phyloP scores from a whole-genome alignment of 2,329 filamentous ascomycete genomes.

The Alternaria gaisen region DNA sequence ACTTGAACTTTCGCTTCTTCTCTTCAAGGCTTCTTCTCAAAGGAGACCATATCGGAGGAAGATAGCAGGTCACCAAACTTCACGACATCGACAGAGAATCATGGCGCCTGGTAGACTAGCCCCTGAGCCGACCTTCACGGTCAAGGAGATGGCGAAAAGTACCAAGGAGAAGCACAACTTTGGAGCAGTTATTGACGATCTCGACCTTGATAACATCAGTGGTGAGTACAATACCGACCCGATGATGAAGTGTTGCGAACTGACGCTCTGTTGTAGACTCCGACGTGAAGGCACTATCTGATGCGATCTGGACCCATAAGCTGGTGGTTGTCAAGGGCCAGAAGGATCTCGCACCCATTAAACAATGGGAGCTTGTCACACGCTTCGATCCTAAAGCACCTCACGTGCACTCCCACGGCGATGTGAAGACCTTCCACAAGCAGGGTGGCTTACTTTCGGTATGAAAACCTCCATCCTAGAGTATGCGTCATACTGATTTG shows the following conservation, averaged over 20 bases:
- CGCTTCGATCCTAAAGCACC: neutral
- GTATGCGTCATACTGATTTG: no score
- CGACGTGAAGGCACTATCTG: neutral
- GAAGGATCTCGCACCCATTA: neutral
- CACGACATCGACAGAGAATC: no score
- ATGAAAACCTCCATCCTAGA: no score
- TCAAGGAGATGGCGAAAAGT: no score
- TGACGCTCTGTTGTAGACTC: neutral
- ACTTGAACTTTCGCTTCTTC: no score
- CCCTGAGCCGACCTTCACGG: no score
- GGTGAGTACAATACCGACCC: neutral
- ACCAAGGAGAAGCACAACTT: neutral
- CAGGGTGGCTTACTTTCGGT: no score
- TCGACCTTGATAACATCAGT: neutral
- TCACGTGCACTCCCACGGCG: neutral
- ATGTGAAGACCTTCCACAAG: no score
- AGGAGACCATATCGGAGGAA: no score
- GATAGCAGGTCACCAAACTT: no score
- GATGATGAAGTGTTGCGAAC: neutral
- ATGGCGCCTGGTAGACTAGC: no score
- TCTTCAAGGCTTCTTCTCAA: no score
- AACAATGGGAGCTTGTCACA: neutral
- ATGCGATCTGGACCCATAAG: neutral
- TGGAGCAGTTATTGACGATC: neutral
- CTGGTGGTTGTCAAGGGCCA: neutral